Evolutionary conservation across 257 asterid genomes (phyloP).

Genomic region (Fraxinus pennsylvanica): DNA sequence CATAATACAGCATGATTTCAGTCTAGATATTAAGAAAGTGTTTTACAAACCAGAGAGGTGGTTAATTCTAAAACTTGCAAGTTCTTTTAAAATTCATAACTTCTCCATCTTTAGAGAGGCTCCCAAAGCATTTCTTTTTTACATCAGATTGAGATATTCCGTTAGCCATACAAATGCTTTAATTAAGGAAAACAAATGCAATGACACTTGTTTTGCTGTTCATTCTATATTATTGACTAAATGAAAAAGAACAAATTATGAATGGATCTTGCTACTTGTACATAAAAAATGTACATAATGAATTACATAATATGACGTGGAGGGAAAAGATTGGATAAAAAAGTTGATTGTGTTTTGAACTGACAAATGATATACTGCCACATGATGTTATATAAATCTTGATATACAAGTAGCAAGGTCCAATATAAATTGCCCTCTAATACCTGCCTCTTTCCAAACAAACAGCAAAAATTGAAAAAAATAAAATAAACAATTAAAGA

Average conservation of each 20-base stretch:
- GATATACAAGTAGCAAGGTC: too few species aligned
- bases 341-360: too few species aligned
- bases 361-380: too few species aligned
- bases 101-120: background rate
- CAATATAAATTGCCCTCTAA: background rate
- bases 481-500: background rate
- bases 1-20: background rate
- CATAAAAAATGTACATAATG: too few species aligned
- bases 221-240: background rate
- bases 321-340: too few species aligned
- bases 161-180: background rate
- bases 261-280: too few species aligned
- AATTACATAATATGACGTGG: too few species aligned
- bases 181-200: background rate
- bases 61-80: background rate
- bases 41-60: conserved; percentile 5
- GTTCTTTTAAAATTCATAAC: background rate
- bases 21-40: background rate
- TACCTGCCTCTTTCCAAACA: background rate
- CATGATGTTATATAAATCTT: too few species aligned
- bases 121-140: background rate
- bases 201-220: background rate
- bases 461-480: background rate
- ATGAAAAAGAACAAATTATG: background rate
- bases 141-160: too few species aligned